A percentile compares a stretch with the other conserved stretches of the same genome.
These are phyloP conservation scores for Aspergillus jensenii DNA, from an alignment of 2,329 filamentous ascomycete species.

Conservation along the genomic window DNA sequence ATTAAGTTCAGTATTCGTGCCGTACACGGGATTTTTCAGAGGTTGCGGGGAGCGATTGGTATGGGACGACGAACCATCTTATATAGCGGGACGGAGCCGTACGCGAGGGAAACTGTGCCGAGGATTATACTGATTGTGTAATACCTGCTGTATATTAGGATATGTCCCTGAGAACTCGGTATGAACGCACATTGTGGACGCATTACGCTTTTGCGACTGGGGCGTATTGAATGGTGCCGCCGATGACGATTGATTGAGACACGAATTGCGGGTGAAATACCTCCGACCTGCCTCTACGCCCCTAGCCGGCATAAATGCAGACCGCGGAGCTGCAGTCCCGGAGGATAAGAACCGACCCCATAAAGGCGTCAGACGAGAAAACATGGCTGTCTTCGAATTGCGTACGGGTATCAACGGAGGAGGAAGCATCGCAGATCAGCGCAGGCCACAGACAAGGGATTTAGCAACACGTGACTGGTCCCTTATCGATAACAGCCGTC, in stretches of 20 bases:
- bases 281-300: slow-evolving; percentile 26
- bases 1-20: neutral
- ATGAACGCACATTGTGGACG: slow-evolving; percentile 48
- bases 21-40: neutral
- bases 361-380: slow-evolving; percentile 26
- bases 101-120: slow-evolving; percentile 62
- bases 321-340: slow-evolving; percentile 12
- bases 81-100: slow-evolving; percentile 66
- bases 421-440: slow-evolving; percentile 3
- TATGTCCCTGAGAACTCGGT: slow-evolving; percentile 5
- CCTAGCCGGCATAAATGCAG: slow-evolving; percentile 16
- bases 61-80: slow-evolving; percentile 55
- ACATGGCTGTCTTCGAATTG: slow-evolving; percentile 24
- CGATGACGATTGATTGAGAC: slow-evolving; percentile 24
- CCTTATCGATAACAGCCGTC: slow-evolving; percentile 17
- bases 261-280: slow-evolving; percentile 35
- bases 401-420: slow-evolving; percentile 16
- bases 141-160: slow-evolving; percentile 48
- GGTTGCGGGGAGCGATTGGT: neutral
- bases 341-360: slow-evolving; percentile 23
- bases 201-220: slow-evolving; percentile 49
- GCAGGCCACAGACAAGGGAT: slow-evolving; percentile 5
- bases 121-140: slow-evolving; percentile 64
- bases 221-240: slow-evolving; percentile 36
- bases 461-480: slow-evolving; percentile 20